These are phyloP conservation scores for Cladophialophora chaetospira DNA, from an alignment of 2,329 filamentous ascomycete genomes.

Conservation along the genomic window DNA sequence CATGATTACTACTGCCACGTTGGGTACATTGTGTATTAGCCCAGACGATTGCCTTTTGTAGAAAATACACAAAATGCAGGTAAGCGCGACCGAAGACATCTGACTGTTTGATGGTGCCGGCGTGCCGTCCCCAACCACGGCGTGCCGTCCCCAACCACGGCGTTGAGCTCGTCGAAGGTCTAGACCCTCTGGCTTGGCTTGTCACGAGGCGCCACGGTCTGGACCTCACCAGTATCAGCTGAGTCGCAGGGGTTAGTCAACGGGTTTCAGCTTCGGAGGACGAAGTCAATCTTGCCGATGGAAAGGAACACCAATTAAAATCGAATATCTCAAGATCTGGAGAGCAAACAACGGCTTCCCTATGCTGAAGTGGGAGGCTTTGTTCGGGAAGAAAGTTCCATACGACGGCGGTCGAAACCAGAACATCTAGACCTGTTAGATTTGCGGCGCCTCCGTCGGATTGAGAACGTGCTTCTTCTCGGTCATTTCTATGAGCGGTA, in stretches of 20 bases:
- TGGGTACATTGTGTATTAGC: not conserved
- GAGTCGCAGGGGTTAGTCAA: not conserved
- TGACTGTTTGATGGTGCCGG: not conserved
- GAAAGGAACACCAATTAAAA: not conserved
- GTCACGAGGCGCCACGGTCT: not conserved
- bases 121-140: not conserved
- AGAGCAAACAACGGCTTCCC: not conserved
- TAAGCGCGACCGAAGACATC: not conserved
- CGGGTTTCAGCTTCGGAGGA: slow-evolving; percentile 4
- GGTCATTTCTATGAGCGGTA: too few species aligned
- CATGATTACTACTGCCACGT: slow-evolving; percentile 3
- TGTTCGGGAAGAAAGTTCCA: not conserved
- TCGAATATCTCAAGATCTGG: not conserved
- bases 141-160: not conserved
- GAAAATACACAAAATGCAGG: too few species aligned
- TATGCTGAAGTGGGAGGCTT: not conserved
- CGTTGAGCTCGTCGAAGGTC: not conserved
- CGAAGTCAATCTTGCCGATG: not conserved
- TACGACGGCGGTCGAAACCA: too few species aligned
- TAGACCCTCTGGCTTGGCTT: not conserved
- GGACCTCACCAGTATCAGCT: slow-evolving; percentile 1
- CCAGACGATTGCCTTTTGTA: not conserved
- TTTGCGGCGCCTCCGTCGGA: not conserved
- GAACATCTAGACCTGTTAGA: too few species aligned
- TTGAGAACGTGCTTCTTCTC: not conserved